These are phyloP conservation scores for Endotrypanum monterogeii DNA, from an alignment of 208 protist species.

Conservation along the genomic window DNA sequence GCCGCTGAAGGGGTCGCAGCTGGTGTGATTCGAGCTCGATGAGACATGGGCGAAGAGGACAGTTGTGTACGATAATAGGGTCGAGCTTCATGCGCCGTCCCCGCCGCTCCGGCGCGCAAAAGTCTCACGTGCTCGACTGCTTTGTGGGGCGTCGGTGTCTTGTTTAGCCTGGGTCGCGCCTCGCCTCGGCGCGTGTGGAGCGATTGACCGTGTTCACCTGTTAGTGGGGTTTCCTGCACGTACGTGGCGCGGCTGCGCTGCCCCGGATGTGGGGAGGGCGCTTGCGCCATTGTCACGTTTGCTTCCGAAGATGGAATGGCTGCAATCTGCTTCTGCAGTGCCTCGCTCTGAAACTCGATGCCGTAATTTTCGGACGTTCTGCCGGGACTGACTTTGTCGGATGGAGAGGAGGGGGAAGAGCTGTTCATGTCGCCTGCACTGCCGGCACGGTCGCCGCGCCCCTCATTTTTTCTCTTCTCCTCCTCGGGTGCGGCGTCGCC, in stretches of 20 bases:
- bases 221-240: not conserved
- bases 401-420: not conserved
- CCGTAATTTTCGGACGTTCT: not conserved
- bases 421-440: not conserved
- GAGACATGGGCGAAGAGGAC: not conserved
- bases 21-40: not conserved
- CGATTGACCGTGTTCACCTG: not conserved
- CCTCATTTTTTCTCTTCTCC: not conserved
- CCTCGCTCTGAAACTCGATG: not conserved
- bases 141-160: not conserved
- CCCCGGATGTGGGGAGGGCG: constrained; percentile 11
- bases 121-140: not conserved
- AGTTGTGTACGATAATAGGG: not conserved
- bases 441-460: not conserved
- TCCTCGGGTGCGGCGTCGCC: not conserved
- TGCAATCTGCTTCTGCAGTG: not conserved
- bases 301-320: not conserved
- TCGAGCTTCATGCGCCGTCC: not conserved
- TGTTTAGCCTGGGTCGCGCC: not conserved
- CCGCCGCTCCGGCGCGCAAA: not conserved
- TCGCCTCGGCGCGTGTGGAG: not conserved
- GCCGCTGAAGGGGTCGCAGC: not conserved
- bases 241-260: constrained; percentile 8
- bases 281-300: constrained; percentile 2
- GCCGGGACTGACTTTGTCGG: not conserved